Conservation (phyloP, 345 rosid genomes). For the Lepidium africanum region DNA sequence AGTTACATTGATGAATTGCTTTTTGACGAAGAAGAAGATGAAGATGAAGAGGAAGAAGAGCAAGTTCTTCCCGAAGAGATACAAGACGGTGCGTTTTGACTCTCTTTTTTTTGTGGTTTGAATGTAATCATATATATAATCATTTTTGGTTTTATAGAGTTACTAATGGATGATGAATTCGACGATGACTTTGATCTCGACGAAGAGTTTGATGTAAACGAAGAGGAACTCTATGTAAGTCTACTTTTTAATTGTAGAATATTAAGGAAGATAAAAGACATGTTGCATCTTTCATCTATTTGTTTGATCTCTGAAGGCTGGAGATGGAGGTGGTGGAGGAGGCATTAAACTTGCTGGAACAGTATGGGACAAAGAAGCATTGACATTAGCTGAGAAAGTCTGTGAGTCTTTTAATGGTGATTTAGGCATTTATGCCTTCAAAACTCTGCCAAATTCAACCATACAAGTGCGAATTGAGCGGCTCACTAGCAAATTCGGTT, state of each 20-base stretch:
- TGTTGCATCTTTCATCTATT: neutral
- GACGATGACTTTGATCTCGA: constrained; percentile 38
- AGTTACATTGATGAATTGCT: constrained; percentile 34
- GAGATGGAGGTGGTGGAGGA: constrained; percentile 89
- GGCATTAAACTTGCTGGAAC: constrained; percentile 78
- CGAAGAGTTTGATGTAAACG: constrained; percentile 31
- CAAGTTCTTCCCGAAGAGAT: constrained; percentile 44
- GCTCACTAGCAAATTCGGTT: constrained; percentile 68
- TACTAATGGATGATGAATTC: constrained; percentile 25
- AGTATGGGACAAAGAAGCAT: constrained; percentile 82
- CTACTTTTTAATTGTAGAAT: neutral
- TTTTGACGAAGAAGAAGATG: constrained; percentile 29
- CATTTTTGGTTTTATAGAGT: constrained; percentile 32
- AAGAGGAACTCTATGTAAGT: constrained; percentile 60
- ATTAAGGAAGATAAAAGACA: neutral
- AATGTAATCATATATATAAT: neutral
- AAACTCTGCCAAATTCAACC: constrained; percentile 50
- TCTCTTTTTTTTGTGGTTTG: neutral
- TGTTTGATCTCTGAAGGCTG: constrained; percentile 37
- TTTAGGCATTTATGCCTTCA: constrained; percentile 71
- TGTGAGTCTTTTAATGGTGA: constrained; percentile 59
- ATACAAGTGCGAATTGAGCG: constrained; percentile 80
- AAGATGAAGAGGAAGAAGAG: constrained; percentile 44
- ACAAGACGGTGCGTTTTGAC: constrained; percentile 39
- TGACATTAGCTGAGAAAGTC: constrained; percentile 51